Evolutionary conservation across 495 filamentous ascomycete species (phyloP).

Genomic region (Podospora tetraspora): DNA sequence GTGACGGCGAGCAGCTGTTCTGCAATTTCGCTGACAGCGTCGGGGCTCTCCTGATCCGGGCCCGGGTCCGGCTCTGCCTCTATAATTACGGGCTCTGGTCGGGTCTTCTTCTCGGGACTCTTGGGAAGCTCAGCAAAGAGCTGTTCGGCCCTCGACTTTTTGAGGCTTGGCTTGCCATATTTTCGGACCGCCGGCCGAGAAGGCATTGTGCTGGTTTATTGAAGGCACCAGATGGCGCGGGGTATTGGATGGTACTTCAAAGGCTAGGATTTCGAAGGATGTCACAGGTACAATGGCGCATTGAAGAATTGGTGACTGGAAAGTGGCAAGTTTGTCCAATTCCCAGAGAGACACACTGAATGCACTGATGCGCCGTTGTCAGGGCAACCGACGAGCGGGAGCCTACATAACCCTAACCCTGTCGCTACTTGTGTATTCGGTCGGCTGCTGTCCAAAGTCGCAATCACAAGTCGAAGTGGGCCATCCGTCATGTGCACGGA

Average conservation of each 20-base stretch:
- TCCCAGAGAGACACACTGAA: too few species aligned
- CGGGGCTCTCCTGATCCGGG: not conserved
- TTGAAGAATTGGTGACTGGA: slow-evolving; percentile 1
- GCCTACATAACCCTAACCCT: too few species aligned
- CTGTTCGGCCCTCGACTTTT: slow-evolving; percentile 32
- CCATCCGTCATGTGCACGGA: not conserved
- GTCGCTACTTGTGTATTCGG: too few species aligned
- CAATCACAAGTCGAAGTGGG: not conserved
- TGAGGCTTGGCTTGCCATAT: slow-evolving; percentile 39
- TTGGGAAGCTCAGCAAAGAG: slow-evolving; percentile 42
- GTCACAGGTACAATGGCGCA: not conserved
- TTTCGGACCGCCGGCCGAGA: slow-evolving; percentile 32
- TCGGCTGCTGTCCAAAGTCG: too few species aligned
- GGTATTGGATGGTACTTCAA: not conserved
- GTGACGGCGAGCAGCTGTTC: slow-evolving; percentile 8
- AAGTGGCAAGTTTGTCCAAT: not conserved
- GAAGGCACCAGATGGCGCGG: not conserved
- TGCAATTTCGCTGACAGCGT: slow-evolving; percentile 9
- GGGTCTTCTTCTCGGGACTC: slow-evolving; percentile 27
- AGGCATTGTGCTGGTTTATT: slow-evolving; percentile 25
- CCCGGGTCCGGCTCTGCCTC: not conserved
- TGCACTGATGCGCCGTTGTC: too few species aligned
- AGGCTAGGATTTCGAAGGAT: not conserved
- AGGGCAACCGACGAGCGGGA: too few species aligned
- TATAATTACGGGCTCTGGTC: not conserved